Base-by-base conservation (phyloP, 805 yeast species). In the Saccharomyces paradoxus region DNA sequence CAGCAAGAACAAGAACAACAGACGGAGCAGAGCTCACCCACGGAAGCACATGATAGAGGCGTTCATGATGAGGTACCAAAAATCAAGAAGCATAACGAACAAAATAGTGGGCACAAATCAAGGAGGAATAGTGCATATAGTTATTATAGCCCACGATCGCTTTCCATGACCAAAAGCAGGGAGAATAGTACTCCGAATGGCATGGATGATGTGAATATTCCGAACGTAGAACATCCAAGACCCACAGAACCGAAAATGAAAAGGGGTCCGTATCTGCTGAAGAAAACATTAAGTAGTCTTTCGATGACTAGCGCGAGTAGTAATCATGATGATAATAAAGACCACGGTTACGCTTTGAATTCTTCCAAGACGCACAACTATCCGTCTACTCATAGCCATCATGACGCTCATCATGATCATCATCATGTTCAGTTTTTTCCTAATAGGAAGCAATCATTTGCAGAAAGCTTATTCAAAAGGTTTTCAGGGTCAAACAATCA, bases 381-480 rank as follows among this genome's bases (percentile, higher is more conserved):
- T 24, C 52, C 50, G 28, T 44, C 30, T 41, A 13, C 17, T 24
- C 47, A 46, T 30, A 49, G 27, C 2, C 50, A 46, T 26, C 50
- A 41, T 29, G 46, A 52, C 4, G 31, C 10, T 26, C 49, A 53
- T 12, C 50, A 46, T 22, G 44, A 51, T n/a, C 17, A 32, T 22
- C 28, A 32, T 24, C 54, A 51, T 44, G 30, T 46, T 26, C 52
- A 52, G 30, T 46, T 52, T 37, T 14, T 47, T 5, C 62, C 61
- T 3, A 55, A 61, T 32, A 60, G 68, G 41, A 65, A 65, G 53
- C 55, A 58, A 21, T 65, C 69, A 1, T 61, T 65, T 52, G 68
- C 69, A 1, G 64, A 60, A 13, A 55, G 55, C 29, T 44, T 65
- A 2, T 60, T 65, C 14, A 65, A 63, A 53, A 60, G 63, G 54